These are phyloP conservation scores for Eucalyptus melliodora DNA, from an alignment of 345 rosid genomes.

Conservation along the genomic window DNA sequence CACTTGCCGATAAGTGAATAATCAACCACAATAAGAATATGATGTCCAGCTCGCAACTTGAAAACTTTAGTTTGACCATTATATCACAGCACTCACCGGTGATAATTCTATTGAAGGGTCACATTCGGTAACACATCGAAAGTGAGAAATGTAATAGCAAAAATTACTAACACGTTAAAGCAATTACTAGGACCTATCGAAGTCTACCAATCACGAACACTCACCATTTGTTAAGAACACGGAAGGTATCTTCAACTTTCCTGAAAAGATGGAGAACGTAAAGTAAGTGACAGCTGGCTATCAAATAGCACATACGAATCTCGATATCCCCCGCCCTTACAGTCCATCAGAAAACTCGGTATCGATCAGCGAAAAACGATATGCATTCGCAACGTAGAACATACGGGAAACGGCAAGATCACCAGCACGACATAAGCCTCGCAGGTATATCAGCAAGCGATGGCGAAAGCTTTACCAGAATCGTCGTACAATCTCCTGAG, in stretches of 20 bases:
- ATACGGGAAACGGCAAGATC: fast-evolving
- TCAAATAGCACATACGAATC: background rate
- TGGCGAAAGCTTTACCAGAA: slow-evolving; percentile 18
- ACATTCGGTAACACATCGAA: background rate
- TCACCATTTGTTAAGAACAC: slow-evolving; percentile 76
- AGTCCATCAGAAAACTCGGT: background rate
- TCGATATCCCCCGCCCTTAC: background rate
- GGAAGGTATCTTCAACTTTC: slow-evolving; percentile 61
- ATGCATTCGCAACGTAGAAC: background rate
- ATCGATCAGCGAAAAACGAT: background rate
- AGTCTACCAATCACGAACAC: background rate
- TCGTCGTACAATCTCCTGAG: slow-evolving; percentile 41
- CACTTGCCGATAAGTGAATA: background rate
- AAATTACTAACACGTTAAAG: background rate
- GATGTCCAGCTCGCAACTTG: background rate
- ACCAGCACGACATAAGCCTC: background rate
- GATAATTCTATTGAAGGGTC: background rate
- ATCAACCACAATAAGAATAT: background rate
- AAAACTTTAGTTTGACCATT: background rate
- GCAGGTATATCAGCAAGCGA: background rate
- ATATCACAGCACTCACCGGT: background rate
- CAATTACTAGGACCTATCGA: background rate
- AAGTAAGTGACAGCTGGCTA: background rate
- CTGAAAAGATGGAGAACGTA: slow-evolving; percentile 1
- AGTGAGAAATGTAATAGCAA: background rate